Base-by-base conservation (phyloP, 306 rosid species). In the Mimosa bimucronata region DNA sequence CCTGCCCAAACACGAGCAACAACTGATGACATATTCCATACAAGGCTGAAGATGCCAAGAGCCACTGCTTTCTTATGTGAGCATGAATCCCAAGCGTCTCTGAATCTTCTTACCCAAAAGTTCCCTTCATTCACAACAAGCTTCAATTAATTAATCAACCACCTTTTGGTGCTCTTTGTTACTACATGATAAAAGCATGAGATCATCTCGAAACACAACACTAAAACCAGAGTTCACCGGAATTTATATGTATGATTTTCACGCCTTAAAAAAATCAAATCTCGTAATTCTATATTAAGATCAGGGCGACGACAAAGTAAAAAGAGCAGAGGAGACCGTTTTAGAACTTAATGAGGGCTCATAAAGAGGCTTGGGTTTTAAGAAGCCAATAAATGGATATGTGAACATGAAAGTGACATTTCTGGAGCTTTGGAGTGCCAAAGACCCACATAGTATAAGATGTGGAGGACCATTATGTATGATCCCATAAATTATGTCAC, bases 1-100 rank as follows among this genome's bases (percentile, higher is more conserved):
- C 98, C 97, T 88, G 97, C 98, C 98, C 98, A 94, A 71, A 89
- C 71, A 62, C 97, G 97, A 80, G 92, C 94, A 29, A 87, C 87
- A 77, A 84, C 87, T 0, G 98, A 92, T 1, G 97, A 92, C 9
- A 94, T 73, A 78, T 92, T 92, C 97, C 97, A 92, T 7, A 91
- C 91, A 7, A 92, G 80, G 18, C 92, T 84, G 28, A 92, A 92
- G 52, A 85, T 44, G 53, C 87, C 92, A 8, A 91, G 70, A 12
- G 87, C 87, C 76, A 91, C 86, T 0, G 91, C 94, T 68, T 88
- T 92, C 85, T 92, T 94, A 90, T 92, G 97, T 40, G 93, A 79
- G 77, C 97, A 92, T 13, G 97, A 87, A 81, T 90, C 87, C 98
- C 98, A 94, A 7, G 94, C 92, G 82, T 92, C 96, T 10, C 88